Conservation (phyloP, 441 rosid genomes). For the Pelargonium exstipulatum region DNA sequence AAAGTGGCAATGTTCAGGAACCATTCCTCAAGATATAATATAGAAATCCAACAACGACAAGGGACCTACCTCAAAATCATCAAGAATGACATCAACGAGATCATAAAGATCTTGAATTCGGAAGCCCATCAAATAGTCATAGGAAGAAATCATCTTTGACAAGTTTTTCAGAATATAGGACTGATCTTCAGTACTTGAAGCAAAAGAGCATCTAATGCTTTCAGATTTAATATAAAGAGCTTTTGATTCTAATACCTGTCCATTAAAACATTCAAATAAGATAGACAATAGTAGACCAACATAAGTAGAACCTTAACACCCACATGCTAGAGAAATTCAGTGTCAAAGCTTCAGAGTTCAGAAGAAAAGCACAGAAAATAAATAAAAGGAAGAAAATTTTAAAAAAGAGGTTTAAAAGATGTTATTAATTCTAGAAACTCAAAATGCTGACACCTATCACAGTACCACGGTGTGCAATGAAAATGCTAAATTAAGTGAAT, state of each 20-base stretch:
- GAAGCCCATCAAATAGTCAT: constrained; percentile 29
- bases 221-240: constrained; percentile 44
- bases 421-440: neutral
- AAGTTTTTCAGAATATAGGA: constrained; percentile 30
- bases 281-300: constrained; percentile 8
- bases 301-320: constrained; percentile 5
- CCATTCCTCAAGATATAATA: constrained; percentile 11
- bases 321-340: neutral
- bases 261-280: constrained; percentile 21
- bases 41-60: constrained; percentile 18
- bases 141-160: constrained; percentile 29
- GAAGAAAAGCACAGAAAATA: neutral
- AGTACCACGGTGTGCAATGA: neutral
- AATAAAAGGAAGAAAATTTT: neutral
- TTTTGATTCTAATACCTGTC: constrained; percentile 53
- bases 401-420: neutral
- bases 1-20: constrained; percentile 23
- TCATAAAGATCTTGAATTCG: constrained; percentile 51
- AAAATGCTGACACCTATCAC: neutral
- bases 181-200: constrained; percentile 34
- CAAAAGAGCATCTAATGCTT: constrained; percentile 30
- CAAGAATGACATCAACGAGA: constrained; percentile 48
- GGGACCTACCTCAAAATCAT: constrained; percentile 54
- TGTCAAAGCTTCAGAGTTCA: neutral
- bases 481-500: neutral